Base-by-base conservation (phyloP, 768 basidiomycete species). In the Boletus bicolor region DNA sequence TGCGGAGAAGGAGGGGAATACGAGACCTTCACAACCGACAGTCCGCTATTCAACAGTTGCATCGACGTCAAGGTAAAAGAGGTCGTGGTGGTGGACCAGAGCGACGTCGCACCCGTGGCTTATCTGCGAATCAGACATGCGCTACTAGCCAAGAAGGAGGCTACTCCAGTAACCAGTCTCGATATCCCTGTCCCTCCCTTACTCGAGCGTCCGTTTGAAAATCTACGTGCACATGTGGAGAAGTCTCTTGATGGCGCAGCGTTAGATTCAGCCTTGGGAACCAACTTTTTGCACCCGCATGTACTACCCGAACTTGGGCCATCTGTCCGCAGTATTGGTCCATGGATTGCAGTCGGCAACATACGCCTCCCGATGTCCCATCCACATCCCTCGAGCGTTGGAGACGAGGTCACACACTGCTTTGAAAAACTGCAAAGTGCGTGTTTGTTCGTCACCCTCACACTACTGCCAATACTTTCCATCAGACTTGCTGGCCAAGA, bases 1-100 rank as follows among this genome's bases (percentile, higher is more conserved):
- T 98, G 96, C 58, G 97, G 97, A 10, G 97, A 99, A 74, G 97
- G 97, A 2, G 97, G 97, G 2, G 97, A 99, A 74, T 99, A 98
- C 71, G 97, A 99, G 69, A 91, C 88, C 0, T 76, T 98, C 54
- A 98, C 96, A 1, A 75, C 94, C 12, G 91, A 97, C 61, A 90
- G 89, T 57, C 91, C 95, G 0, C 66, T 96, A 12, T 98, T 95
- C 81, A 91, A 91, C 61, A 79, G 80, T 38, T 77, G 80, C 10
- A 87, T 99, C 36, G 68, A 75, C 7, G 68, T 98, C 86, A 77
- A 73, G 35, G 82, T 85, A 44, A 79, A 80, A 1, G 86, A 92
- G 61, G 82, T 81, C 0, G 84, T 95, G 39, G 82, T 90, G 42
- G 87, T 89, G 62, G 85, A 87, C 7, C 86, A 89, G 72, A 89